Base-by-base conservation (phyloP, 345 rosid species). In the Salix dunnii region DNA sequence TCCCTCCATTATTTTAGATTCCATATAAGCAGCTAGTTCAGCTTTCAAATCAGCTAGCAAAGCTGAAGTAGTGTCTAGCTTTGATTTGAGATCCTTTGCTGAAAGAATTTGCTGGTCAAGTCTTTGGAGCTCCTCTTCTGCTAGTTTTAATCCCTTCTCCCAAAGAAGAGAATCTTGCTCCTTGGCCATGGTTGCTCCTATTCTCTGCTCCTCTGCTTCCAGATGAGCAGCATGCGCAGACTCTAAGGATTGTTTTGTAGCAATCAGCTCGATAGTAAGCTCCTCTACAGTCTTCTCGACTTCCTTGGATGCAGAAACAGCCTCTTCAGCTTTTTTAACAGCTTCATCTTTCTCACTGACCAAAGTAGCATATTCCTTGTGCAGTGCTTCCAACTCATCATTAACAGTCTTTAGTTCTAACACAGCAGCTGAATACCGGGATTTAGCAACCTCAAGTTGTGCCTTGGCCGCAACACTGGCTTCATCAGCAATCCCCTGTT, bases 391-490 rank as follows among this genome's bases (percentile, higher is more conserved):
- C 79, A 95, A 64, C 88, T 90, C 96, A 51, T 89, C 91, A 70
- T 83, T 90, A 76, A 93, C 96, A 38, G 90, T 81, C 83, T 89
- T 83, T 51, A 93, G 78, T 78, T 95, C 99, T 11, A 91, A 79
- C 79, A 89, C 81, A 2, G 99, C 97, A 16, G 96, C 85, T 43
- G 86, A 55, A 72, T 95, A 89, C 79, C 99, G 90, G 40, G 90
- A 90, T 85, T 87, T 87, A 73, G 99, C 99, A 77, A 95, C 97
- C 86, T 93, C 97, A 71, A 93, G 89, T 85, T 95, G 98, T 30
- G 96, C 91, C 90, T 90, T 95, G 68, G 99, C 92, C 51, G 98
- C 98, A 78, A 91, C 94, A 76, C 99, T 93, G 65, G 81, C 90
- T 68, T 93, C 99, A 74, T 90, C 94, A 42, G 91, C 94, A 64